A percentile compares a stretch with the other conserved stretches of the same genome.
Evolutionary conservation across 768 basidiomycete genomes (phyloP).

Genomic region (Pleurotus tuber-regium): DNA sequence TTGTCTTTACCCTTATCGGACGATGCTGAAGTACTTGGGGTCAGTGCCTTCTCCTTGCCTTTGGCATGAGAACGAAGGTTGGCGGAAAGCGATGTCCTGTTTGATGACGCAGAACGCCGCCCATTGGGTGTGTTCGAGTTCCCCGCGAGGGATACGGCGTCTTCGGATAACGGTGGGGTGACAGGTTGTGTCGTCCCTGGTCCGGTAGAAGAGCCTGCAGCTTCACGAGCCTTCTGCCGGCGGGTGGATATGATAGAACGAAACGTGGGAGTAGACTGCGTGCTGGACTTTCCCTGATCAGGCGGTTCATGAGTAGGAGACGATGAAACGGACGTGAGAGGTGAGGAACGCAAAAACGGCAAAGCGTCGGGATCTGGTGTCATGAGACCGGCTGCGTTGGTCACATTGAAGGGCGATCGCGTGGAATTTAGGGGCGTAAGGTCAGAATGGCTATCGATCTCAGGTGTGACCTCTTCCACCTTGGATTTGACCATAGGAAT

Average conservation of each 20-base stretch:
- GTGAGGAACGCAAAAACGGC: slow-evolving; percentile 34
- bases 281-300: slow-evolving; percentile 27
- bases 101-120: slow-evolving; percentile 20
- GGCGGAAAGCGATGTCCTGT: slow-evolving; percentile 7
- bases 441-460: slow-evolving; percentile 44
- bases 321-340: slow-evolving; percentile 41
- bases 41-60: slow-evolving; percentile 13
- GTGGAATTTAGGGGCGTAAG: slow-evolving; percentile 42
- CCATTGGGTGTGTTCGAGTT: slow-evolving; percentile 24
- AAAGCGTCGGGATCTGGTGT: slow-evolving; percentile 31
- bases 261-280: slow-evolving; percentile 34
- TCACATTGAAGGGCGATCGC: slow-evolving; percentile 30
- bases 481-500: slow-evolving; percentile 41
- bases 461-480: slow-evolving; percentile 55
- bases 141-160: slow-evolving; percentile 33
- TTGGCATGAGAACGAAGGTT: slow-evolving; percentile 5
- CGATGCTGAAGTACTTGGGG: slow-evolving; percentile 16
- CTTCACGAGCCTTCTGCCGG: slow-evolving; percentile 42
- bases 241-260: slow-evolving; percentile 62
- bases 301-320: slow-evolving; percentile 15
- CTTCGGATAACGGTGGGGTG: slow-evolving; percentile 49
- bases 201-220: slow-evolving; percentile 13
- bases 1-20: slow-evolving; percentile 44
- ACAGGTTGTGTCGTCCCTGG: slow-evolving; percentile 29
- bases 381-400: slow-evolving; percentile 25